Evolutionary conservation across 306 rosid genomes (phyloP).

Genomic region (Arachis stenosperma): DNA sequence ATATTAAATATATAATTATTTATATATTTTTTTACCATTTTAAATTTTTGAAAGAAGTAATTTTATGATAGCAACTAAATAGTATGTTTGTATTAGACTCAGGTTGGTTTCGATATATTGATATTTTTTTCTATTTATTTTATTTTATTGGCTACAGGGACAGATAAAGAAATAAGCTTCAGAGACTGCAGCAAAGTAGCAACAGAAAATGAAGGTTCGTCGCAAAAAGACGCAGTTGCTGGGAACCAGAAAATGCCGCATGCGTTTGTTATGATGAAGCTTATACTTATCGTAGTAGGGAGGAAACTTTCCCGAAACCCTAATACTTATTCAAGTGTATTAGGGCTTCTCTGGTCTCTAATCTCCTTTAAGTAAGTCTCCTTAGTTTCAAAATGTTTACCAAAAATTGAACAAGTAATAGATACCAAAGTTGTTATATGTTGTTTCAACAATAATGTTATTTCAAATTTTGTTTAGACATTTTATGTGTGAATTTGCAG

Average conservation of each 20-base stretch:
- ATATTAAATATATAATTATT: no score
- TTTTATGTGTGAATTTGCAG: slow-evolving; percentile 48
- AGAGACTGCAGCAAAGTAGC: slow-evolving; percentile 46
- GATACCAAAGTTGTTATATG: background rate
- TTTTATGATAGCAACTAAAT: no score
- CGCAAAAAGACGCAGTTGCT: slow-evolving; percentile 17
- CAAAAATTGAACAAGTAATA: background rate
- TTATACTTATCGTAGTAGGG: slow-evolving; percentile 83
- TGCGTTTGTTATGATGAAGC: slow-evolving; percentile 83
- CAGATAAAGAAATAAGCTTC: slow-evolving; percentile 59
- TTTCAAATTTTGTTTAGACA: background rate
- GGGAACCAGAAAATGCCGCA: slow-evolving; percentile 75
- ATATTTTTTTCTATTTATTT: background rate
- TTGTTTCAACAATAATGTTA: no score
- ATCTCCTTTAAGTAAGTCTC: slow-evolving; percentile 68
- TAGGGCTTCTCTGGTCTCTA: slow-evolving; percentile 90
- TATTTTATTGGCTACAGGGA: slow-evolving; percentile 24
- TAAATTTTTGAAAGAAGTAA: no score
- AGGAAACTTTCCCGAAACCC: slow-evolving; percentile 88
- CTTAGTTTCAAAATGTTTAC: background rate
- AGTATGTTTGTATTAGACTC: no score
- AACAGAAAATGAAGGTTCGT: slow-evolving; percentile 30
- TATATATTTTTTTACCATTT: no score
- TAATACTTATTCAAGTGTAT: slow-evolving; percentile 83
- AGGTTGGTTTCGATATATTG: background rate